Evolutionary conservation across 1,284 basidiomycete species (phyloP), one percentile per base, ranked within the genome.

Genomic region (Fomitopsis pinicola): DNA sequence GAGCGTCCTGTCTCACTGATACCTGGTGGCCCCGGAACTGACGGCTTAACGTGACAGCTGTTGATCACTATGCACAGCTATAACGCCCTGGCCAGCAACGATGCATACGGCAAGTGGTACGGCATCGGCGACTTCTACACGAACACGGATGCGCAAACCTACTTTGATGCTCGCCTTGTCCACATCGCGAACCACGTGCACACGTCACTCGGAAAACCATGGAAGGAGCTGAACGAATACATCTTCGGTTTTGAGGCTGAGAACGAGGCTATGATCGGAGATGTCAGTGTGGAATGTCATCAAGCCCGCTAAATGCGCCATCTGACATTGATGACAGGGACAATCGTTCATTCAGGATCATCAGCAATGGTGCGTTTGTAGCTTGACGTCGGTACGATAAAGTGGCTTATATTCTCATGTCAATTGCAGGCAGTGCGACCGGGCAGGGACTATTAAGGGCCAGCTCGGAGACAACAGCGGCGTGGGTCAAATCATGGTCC

Each of bases 161-260:
- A 66, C 15, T 72, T 73, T 61, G 68, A 73, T 55, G 62, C 65
- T 42, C 76, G 75, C 15, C 73, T 77, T 22, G 68, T 68, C n/a
- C 71, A 75, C 62, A 71, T 75, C 55, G 67, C 75, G 55, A 75
- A 76, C 63, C 80, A 82, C 68, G 72, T 73, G 62, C 78, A 81
- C 63, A 63, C 69, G 1, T 68, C 74, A 17, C 68, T 81, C 35
- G 75, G 75, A 0, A 71, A 73, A 59, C 75, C 76, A 0, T 81
- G 80, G 79, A 77, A 76, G 53, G 72, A 79, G 62, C 71, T 81
- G 3, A 74, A 69, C 48, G 73, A 74, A 9, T 78, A 80, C 60
- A 79, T 82, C 59, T 80, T 80, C 59, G 80, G 76, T 0, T 73
- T 76, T 55, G 75, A 79, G 68, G 77, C 78, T 9, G 75, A 81